Evolutionary conservation across 352 stramenopile species (phyloP), one percentile per base, ranked within the genome.

Genomic region (Lagenidium sp.): DNA sequence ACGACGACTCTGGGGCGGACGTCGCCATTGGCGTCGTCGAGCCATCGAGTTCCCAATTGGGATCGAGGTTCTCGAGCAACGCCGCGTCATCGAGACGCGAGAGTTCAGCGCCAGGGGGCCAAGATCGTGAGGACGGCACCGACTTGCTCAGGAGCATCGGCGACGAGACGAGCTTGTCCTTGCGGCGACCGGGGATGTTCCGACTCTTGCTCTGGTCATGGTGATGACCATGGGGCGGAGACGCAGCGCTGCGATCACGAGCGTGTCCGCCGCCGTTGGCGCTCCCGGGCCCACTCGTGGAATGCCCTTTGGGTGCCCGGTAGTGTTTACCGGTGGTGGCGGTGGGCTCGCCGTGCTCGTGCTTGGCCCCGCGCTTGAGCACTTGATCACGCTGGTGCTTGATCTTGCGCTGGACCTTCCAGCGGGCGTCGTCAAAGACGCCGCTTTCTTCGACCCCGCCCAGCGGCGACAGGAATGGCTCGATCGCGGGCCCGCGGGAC

Each of bases 361-460:
- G 37, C 11, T 25, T 42, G 55, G 16, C 41, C 44, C 15, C 66
- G 66, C 32, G 68, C 70, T 36, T 56, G 56, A 4, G 63, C n/a
- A n/a, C n/a, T n/a, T n/a, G 52, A 44, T 82, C 69, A 40, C 69
- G 73, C 49, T 72, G 60, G 45, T 84, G 65, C 63, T 84, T 83
- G 51, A 84, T 53, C 47, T 84, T 79, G 63, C 70, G 70, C 47
- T 79, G 70, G 29, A 59, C 43, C 46, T 83, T 85, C 62, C 52
- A 79, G 54, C 70, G 47, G 31, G 57, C 50, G n/a, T 52, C 43
- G 24, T 51, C 35, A 37, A 51, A 44, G 5, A 18, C 18, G 19
- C 46, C 36, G 28, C 2, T 11, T 12, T 44, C 41, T 11, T 73
- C 62, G 36, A 61, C 41, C 21, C 13, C 12, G 8, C 21, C 16